Conservation (phyloP, 2,329 filamentous ascomycete species). For the Apiospora phragmitis region DNA sequence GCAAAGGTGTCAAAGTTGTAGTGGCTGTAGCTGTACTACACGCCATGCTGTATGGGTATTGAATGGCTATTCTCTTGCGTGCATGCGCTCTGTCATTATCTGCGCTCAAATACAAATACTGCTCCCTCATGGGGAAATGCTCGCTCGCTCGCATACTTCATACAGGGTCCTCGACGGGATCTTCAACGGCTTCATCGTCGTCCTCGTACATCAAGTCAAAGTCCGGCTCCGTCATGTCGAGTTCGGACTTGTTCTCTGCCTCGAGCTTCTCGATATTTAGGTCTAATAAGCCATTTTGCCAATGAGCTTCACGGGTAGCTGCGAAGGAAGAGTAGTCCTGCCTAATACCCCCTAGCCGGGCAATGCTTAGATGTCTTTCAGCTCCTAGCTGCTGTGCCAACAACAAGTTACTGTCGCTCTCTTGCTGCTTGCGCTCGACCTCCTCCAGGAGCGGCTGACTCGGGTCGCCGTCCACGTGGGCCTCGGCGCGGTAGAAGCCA, state of each 20-base stretch:
- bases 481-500: slow-evolving; percentile 47
- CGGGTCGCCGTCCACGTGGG: slow-evolving; percentile 47
- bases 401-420: slow-evolving; percentile 25
- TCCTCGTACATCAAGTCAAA: not conserved
- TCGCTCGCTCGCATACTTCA: not conserved
- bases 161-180: not conserved
- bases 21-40: not conserved
- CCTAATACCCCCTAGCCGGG: not conserved
- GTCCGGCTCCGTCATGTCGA: not conserved
- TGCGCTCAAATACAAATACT: not conserved
- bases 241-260: not conserved
- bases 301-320: not conserved
- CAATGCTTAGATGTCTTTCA: not conserved
- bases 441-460: slow-evolving; percentile 44
- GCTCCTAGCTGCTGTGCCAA: not conserved
- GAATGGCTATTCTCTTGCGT: not conserved
- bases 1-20: not conserved
- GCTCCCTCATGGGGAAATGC: not conserved
- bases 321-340: not conserved
- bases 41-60: not conserved
- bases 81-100: not conserved
- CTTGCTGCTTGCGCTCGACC: slow-evolving; percentile 46
- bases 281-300: not conserved
- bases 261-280: not conserved
- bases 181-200: not conserved